Evolutionary conservation across 441 rosid genomes (phyloP).

Genomic region (Manihot esculenta): DNA sequence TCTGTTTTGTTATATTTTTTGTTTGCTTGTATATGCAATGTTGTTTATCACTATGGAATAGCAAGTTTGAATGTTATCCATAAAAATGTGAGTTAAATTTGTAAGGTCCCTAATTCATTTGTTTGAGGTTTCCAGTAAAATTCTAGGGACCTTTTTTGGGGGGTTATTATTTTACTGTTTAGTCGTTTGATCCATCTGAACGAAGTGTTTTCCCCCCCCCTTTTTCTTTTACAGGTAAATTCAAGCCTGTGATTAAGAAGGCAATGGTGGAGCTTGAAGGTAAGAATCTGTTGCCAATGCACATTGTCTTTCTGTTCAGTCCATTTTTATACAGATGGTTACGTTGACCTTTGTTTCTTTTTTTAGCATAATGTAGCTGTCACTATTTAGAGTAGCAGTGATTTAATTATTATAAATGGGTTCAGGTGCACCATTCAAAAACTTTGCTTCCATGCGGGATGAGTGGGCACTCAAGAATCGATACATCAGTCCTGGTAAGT

Average conservation of each 20-base stretch:
- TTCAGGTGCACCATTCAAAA: constrained; percentile 91
- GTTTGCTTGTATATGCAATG: neutral
- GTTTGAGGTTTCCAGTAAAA: neutral
- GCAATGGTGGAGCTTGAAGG: constrained; percentile 99
- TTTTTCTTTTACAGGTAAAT: constrained; percentile 55
- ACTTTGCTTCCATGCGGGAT: constrained; percentile 65
- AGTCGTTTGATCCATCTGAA: neutral
- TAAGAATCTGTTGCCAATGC: constrained; percentile 23
- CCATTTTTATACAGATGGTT: neutral
- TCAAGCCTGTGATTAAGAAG: constrained; percentile 98
- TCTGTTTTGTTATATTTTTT: neutral
- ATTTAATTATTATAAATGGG: neutral
- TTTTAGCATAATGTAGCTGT: neutral
- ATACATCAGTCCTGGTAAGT: constrained; percentile 92
- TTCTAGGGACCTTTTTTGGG: neutral
- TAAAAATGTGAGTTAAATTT: neutral
- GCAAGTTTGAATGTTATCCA: neutral
- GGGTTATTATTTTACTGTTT: neutral
- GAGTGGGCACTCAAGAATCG: constrained; percentile 87
- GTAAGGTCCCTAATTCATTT: neutral
- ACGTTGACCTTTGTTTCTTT: neutral
- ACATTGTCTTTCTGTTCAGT: neutral
- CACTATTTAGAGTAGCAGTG: neutral
- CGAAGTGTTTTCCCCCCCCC: neutral
- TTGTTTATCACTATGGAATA: neutral